Percentiles rank a stretch among this genome's conserved stretches.
phyloP scores from a whole-genome alignment of 2,329 filamentous ascomycete genomes.

The Oidium heveae region DNA sequence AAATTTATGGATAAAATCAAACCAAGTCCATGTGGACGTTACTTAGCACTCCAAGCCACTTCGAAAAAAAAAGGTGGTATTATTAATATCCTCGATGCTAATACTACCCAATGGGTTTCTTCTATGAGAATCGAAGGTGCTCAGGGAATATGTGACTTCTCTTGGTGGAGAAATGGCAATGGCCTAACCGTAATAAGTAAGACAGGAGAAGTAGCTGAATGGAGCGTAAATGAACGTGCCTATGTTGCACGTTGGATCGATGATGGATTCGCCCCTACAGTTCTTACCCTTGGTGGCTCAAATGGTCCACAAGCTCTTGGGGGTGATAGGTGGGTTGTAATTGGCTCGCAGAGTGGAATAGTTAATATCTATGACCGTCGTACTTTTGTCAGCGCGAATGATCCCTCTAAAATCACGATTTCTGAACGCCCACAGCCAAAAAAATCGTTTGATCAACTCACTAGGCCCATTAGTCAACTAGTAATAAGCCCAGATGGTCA shows the following conservation, averaged over 20 bases:
- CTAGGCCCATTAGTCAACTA: slow-evolving; percentile 58
- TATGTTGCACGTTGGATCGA: slow-evolving; percentile 72
- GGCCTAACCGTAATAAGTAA: slow-evolving; percentile 65
- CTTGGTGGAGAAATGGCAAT: slow-evolving; percentile 70
- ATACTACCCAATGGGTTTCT: slow-evolving; percentile 66
- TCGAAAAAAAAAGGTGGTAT: slow-evolving; percentile 66
- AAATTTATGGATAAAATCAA: slow-evolving; percentile 79
- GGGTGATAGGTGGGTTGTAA: slow-evolving; percentile 66
- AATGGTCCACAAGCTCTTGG: slow-evolving; percentile 35
- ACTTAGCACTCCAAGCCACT: slow-evolving; percentile 62
- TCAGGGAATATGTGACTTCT: slow-evolving; percentile 70
- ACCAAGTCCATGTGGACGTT: slow-evolving; percentile 61
- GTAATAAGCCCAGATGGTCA: slow-evolving; percentile 76
- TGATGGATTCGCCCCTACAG: slow-evolving; percentile 67
- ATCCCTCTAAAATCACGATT: slow-evolving; percentile 21
- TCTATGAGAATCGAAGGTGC: slow-evolving; percentile 60
- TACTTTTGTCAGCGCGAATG: slow-evolving; percentile 15
- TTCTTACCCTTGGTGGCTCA: slow-evolving; percentile 51
- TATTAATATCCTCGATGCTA: slow-evolving; percentile 60
- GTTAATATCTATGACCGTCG: slow-evolving; percentile 78
- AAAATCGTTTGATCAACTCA: slow-evolving; percentile 59
- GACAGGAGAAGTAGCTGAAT: slow-evolving; percentile 79
- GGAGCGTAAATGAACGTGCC: slow-evolving; percentile 39
- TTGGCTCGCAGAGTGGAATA: slow-evolving; percentile 69
- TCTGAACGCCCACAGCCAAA: slow-evolving; percentile 45